Evolutionary conservation across 2,329 filamentous ascomycete species (phyloP), one percentile per base, ranked within the genome.

Genomic region (Talaromyces sp.): DNA sequence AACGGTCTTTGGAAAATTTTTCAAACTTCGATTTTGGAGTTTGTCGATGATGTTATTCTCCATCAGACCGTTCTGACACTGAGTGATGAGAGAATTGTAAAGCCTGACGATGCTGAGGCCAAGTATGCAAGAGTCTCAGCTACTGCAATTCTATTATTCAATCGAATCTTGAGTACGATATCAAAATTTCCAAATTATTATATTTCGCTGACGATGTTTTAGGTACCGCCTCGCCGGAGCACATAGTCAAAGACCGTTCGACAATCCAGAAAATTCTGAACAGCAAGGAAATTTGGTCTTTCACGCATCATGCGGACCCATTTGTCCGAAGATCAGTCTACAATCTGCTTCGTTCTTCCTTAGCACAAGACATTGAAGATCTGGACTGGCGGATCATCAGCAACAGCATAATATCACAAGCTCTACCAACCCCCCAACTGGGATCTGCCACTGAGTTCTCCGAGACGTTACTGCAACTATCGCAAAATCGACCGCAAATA

Each of bases 51-150:
- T 72, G 92, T 92, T 5, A 85, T 95, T 48, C 79, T 87, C 56
- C 86, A 89, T 62, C 95, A 99, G 77, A 94, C 90, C 0, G 78
- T 89, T 2, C 84, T 89, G 41, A 96, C 92, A 0, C 81, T 99
- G 41, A 98, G 93, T 74, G 95, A 99, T 74, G 91, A 96, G 77
- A 86, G 94, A 27, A 92, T 88, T 0, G 91, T 93, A 3, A 95
- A 87, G 66, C 80, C 86, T 9, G 94, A 98, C 70, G 95, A 99
- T 74, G 88, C 92, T 3, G 86, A 93, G 69, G 86, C 90, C 19
- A 97, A 97, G 71, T 95, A 96, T 78, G 86, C 88, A 67, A 86
- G 95, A 56, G 93, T 97, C 3, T 82, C 87, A n/a, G 83, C 85
- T 1, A 85, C 86, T 8, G 85, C 83, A 62, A 76, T 88, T 31